Percentiles rank a stretch among this genome's conserved stretches.
These are phyloP conservation scores for Aristolochia contorta DNA, from an alignment of 164 flowering plant species.

Conservation along the genomic window DNA sequence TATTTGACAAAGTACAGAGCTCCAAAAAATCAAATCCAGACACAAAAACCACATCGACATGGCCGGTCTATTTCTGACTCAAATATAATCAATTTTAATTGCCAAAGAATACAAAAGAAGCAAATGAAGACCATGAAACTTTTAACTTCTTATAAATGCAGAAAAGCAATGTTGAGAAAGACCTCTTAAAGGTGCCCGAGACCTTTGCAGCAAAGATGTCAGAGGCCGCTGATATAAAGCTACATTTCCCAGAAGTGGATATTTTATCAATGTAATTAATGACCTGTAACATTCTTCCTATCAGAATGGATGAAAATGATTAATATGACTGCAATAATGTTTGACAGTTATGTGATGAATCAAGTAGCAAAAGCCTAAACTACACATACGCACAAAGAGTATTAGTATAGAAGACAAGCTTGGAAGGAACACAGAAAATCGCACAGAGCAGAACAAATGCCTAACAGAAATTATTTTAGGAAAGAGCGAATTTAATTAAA, in stretches of 20 bases:
- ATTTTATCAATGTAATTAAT: slow-evolving; percentile 74
- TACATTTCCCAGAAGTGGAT: slow-evolving; percentile 51
- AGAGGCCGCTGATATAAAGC: slow-evolving; percentile 63
- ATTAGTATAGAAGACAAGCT: not conserved
- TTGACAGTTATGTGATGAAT: too few relatives aligned
- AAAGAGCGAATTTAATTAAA: too few relatives aligned
- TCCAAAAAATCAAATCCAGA: too few relatives aligned
- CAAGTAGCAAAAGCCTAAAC: not conserved
- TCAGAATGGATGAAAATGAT: not conserved
- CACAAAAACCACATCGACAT: too few relatives aligned
- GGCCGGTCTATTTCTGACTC: too few relatives aligned
- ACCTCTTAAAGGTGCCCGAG: slow-evolving; percentile 97
- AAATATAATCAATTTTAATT: too few relatives aligned
- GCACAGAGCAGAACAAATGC: not conserved
- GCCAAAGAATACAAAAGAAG: too few relatives aligned
- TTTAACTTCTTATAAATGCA: not conserved
- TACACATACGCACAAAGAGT: not conserved
- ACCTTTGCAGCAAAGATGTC: slow-evolving; percentile 81
- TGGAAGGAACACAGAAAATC: not conserved
- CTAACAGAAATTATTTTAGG: too few relatives aligned
- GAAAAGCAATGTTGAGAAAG: slow-evolving; percentile 4
- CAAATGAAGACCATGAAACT: not conserved
- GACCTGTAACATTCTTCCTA: slow-evolving; percentile 34
- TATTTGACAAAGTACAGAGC: too few relatives aligned
- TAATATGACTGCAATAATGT: not conserved